Evolutionary conservation across 1,284 basidiomycete species (phyloP).

Genomic region (Malassezia caprae): DNA sequence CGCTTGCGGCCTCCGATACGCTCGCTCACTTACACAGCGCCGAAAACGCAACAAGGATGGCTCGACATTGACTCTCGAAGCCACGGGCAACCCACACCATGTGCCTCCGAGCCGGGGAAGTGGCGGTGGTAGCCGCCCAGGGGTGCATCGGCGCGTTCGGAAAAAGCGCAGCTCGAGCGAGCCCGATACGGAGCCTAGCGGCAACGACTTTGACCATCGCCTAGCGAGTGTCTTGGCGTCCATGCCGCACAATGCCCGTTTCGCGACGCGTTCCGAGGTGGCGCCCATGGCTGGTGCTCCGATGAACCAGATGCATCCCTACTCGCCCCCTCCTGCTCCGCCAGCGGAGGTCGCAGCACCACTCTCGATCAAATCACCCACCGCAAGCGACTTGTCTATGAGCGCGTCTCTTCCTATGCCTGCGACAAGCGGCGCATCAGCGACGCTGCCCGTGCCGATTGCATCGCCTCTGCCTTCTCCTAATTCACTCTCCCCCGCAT

Average conservation of each 20-base stretch:
- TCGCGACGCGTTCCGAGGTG: not conserved
- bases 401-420: not conserved
- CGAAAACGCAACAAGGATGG: conserved; percentile 38
- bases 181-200: not conserved
- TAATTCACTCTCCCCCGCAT: not conserved
- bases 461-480: not conserved
- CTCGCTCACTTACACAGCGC: conserved; percentile 32
- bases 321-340: not conserved
- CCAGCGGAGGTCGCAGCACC: not conserved
- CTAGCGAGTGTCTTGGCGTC: not conserved
- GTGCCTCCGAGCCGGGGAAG: conserved; percentile 36
- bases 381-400: not conserved
- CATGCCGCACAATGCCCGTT: not conserved
- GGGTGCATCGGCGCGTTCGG: conserved; percentile 24
- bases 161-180: not conserved
- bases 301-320: not conserved
- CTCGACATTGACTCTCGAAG: conserved; percentile 27
- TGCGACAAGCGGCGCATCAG: not conserved
- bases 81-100: conserved; percentile 27
- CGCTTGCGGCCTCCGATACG: conserved; percentile 44
- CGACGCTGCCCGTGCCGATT: not conserved
- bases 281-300: not conserved
- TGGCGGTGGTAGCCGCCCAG: conserved; percentile 31
- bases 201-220: not conserved
- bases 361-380: not conserved